phyloP scores from a whole-genome alignment of 2,329 filamentous ascomycete species.

The Neopestalotiopsis sp. region DNA sequence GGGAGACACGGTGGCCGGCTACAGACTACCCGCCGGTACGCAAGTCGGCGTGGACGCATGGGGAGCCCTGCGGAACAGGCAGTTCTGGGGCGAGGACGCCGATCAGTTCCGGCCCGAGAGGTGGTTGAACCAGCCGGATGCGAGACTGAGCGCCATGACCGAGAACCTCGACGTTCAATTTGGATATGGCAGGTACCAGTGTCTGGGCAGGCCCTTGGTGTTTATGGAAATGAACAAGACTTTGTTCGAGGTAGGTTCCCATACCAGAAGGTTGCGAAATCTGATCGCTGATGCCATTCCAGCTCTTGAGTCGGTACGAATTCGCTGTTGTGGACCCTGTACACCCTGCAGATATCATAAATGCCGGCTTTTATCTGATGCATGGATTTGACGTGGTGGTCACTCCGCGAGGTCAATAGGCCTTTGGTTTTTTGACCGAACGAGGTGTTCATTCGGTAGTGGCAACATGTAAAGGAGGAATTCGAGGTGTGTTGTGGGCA shows the following conservation, averaged over 20 bases:
- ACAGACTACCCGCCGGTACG: background rate
- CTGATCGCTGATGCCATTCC: background rate
- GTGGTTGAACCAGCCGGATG: background rate
- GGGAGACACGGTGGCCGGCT: background rate
- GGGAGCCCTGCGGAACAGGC: background rate
- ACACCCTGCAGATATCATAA: background rate
- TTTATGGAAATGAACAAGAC: constrained; percentile 4
- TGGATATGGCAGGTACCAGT: background rate
- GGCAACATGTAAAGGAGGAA: too few species aligned
- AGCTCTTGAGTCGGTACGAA: background rate
- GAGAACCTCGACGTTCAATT: background rate
- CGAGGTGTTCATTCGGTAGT: too few species aligned
- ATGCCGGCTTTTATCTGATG: constrained; percentile 1
- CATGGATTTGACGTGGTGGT: constrained; percentile 1
- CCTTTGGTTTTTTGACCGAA: background rate
- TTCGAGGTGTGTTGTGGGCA: too few species aligned
- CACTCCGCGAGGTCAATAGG: background rate
- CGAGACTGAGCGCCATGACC: background rate
- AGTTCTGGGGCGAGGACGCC: constrained; percentile 3
- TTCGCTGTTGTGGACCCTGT: background rate
- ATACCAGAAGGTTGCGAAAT: background rate
- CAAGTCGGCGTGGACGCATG: constrained; percentile 1
- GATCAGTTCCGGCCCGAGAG: constrained; percentile 4
- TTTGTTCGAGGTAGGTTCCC: background rate
- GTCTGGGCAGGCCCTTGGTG: background rate